These are phyloP conservation scores for Ceratobasidium sp. DNA, from an alignment of 1,284 basidiomycete genomes.

Conservation along the genomic window DNA sequence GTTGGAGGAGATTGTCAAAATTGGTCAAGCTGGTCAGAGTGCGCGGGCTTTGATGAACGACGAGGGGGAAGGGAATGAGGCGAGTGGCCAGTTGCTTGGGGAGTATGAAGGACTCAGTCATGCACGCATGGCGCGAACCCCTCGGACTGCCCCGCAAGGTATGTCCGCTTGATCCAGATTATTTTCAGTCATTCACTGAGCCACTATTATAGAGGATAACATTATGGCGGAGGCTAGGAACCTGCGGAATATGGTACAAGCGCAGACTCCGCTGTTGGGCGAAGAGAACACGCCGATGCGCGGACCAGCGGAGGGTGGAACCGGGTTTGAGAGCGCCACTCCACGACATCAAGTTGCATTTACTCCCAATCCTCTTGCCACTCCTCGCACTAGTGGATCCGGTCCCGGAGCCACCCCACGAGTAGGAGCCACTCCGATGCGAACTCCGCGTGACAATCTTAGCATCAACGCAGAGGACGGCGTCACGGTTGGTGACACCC, in stretches of 20 bases:
- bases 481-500: slow-evolving; percentile 68
- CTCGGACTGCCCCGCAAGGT: slow-evolving; percentile 89
- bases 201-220: slow-evolving; percentile 72
- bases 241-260: slow-evolving; percentile 86
- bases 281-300: slow-evolving; percentile 96
- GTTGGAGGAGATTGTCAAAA: slow-evolving; percentile 98
- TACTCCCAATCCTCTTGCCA: slow-evolving; percentile 94
- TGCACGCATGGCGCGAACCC: slow-evolving; percentile 89
- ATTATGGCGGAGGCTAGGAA: slow-evolving; percentile 95
- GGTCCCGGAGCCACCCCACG: slow-evolving; percentile 70
- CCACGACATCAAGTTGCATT: slow-evolving; percentile 86
- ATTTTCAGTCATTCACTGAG: slow-evolving; percentile 26
- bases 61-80: slow-evolving; percentile 72
- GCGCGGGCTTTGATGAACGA: slow-evolving; percentile 78
- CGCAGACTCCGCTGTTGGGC: slow-evolving; percentile 93
- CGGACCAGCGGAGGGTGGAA: slow-evolving; percentile 69
- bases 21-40: slow-evolving; percentile 89
- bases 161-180: slow-evolving; percentile 52
- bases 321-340: slow-evolving; percentile 89
- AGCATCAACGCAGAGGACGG: slow-evolving; percentile 80
- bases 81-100: slow-evolving; percentile 83
- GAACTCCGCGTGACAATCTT: slow-evolving; percentile 91
- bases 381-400: slow-evolving; percentile 61
- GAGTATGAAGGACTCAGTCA: slow-evolving; percentile 89
- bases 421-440: slow-evolving; percentile 73